Evolutionary conservation across 2,329 filamentous ascomycete genomes (phyloP).

Genomic region (Diaporthe caulivora): DNA sequence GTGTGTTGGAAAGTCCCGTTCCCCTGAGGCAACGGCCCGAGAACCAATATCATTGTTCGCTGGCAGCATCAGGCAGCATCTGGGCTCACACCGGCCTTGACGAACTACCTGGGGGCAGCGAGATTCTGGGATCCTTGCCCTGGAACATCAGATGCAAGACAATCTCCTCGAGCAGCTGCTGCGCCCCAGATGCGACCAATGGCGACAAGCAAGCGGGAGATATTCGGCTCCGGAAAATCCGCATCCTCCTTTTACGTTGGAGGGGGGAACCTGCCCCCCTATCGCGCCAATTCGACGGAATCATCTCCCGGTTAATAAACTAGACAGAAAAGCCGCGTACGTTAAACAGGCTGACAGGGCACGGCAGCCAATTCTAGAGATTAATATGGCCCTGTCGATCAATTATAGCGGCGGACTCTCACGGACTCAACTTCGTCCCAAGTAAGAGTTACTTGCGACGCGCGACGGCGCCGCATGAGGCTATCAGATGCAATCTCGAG

Average conservation of each 20-base stretch:
- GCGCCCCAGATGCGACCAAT: not conserved
- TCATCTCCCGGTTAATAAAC: slow-evolving; percentile 1
- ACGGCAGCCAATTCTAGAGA: not conserved
- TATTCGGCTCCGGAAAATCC: slow-evolving; percentile 3
- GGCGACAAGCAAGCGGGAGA: not conserved
- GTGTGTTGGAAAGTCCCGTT: not conserved
- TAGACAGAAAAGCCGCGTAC: not conserved
- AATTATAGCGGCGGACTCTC: not conserved
- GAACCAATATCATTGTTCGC: not conserved
- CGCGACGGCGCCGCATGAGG: not conserved
- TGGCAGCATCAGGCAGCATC: not conserved
- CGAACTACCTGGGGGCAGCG: not conserved
- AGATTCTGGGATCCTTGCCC: not conserved
- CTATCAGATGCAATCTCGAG: not conserved
- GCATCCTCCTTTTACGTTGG: not conserved
- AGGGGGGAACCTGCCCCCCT: not conserved
- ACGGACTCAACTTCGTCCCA: not conserved
- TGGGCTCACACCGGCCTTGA: not conserved
- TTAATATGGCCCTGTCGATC: slow-evolving; percentile 24
- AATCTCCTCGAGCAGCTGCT: not conserved
- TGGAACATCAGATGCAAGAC: not conserved
- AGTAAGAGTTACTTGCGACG: not conserved
- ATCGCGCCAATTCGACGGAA: slow-evolving; percentile 8
- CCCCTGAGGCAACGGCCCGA: slow-evolving; percentile 1
- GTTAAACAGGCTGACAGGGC: too few species aligned